Evolutionary conservation across 345 rosid genomes (phyloP), one percentile per base, ranked within the genome.

Genomic region (Isatis tinctoria): DNA sequence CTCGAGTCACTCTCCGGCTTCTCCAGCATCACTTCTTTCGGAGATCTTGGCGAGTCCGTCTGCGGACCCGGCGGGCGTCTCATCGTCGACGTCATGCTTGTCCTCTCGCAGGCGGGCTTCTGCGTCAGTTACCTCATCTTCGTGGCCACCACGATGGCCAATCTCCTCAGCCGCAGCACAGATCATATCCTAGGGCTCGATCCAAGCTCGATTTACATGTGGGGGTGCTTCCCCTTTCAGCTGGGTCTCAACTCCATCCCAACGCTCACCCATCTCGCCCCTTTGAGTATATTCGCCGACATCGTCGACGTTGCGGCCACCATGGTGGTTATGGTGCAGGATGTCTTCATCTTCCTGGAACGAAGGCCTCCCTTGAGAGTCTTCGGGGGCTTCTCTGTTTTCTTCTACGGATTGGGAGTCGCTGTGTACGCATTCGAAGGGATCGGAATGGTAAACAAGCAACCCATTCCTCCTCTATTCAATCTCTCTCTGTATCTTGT

Each of bases 381-480:
- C 26, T 86, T 87, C 57, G 88, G 91, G 11, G 89, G 89, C 51
- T 70, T 87, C 59, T 86, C 87, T 51, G 87, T 82, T 43, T 77
- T 90, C 76, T 83, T 84, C 33, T 90, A 90, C 13, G 92, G 89
- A 4, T 27, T 90, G 53, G 96, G 93, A 10, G 93, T 90, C 9
- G 87, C 93, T 36, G 89, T 90, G 1, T 90, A 87, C 65, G 83
- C 96, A 1, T 90, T 87, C 36, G 96, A 90, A 86, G 96, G 96
- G 2, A 69, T 86, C 47, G 90, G 88, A 35, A 89, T 89, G 96
- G 82, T 87, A 48, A 37, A 48, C 20, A 62, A 22, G 24, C 3
- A 27, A 20, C 12, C 24, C 13, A 24, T 62, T 16, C 36, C 24
- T 3, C 27, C 17, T 22, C 41, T 37, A 2, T 26, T 18, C 3